Evolutionary conservation across 805 yeast genomes (phyloP), one percentile per base, ranked within the genome.

Genomic region (Wickerhamiella vanderwaltii): DNA sequence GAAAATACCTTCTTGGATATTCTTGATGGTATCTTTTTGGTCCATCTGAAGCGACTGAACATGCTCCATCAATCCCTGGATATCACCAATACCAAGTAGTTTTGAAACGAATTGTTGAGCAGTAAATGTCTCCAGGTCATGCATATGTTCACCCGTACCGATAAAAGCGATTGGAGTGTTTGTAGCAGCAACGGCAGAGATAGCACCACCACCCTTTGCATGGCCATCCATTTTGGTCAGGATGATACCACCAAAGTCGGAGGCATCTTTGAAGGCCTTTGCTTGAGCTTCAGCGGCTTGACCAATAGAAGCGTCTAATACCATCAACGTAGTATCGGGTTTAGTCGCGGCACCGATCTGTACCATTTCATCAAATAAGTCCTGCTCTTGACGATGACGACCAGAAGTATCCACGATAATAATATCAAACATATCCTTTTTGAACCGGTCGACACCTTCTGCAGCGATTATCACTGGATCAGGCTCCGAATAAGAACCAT

Each of bases 161-260:
- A 88, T 91, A 57, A 88, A 88, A 6, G 82, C 83, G 51, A 88
- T 80, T 6, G 98, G 98, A 0, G 97, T 91, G 43, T 82, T 71
- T 2, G 97, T 88, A 2, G 95, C 91, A 2, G 98, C 98, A 42
- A 88, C 96, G 0, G 98, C 98, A 29, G 95, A 85, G 42, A 88
- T 87, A 23, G 98, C 98, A 68, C 98, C 98, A 65, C 98, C 98
- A 60, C 98, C 98, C 64, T 82, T 88, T 29, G 97, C 98, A 56
- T 91, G 96, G 40, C 97, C 97, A 63, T 88, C 98, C 93, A 88
- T 77, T 61, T 88, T 88, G 17, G 98, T 88, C 57, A 88, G 70
- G 46, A 88, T 80, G 48, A 88, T 88, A 19, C 96, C 86, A 53
- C 98, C 98, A 56, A 91, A 91, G 57, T 88, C 78, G 4, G 95